These are phyloP conservation scores for Ogataea henricii DNA, from an alignment of 805 yeast genomes.

Conservation along the genomic window DNA sequence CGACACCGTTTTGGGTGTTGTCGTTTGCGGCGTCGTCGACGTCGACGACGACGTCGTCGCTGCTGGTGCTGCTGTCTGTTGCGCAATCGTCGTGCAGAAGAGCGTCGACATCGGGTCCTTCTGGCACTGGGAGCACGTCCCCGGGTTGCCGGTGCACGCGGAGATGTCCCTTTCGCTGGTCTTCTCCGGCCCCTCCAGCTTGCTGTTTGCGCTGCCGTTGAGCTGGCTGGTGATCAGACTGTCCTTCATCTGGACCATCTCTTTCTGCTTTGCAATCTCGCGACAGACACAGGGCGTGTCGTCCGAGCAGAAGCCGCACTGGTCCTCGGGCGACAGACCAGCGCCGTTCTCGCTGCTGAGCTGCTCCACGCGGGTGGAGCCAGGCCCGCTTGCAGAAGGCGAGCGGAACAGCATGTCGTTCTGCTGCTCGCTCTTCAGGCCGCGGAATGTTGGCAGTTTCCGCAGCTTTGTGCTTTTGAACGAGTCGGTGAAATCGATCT, in stretches of 20 bases:
- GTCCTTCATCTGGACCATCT: constrained; percentile 26
- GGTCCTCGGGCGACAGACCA: constrained; percentile 49
- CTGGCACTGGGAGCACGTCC: constrained; percentile 82
- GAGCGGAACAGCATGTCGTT: constrained; percentile 30
- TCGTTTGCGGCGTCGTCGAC: constrained; percentile 20
- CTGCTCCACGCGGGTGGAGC: constrained; percentile 23
- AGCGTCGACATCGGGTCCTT: constrained; percentile 84
- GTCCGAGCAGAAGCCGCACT: constrained; percentile 93
- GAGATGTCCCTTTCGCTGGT: constrained; percentile 24
- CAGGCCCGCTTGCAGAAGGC: constrained; percentile 20
- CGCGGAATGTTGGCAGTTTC: constrained; percentile 26
- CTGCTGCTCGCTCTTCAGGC: constrained; percentile 19
- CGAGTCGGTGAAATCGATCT: constrained; percentile 59
- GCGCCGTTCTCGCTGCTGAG: constrained; percentile 43
- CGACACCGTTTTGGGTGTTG: too few species aligned
- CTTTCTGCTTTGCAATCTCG: constrained; percentile 61
- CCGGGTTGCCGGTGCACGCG: constrained; percentile 86
- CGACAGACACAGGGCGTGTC: constrained; percentile 91
- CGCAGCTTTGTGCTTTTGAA: constrained; percentile 35
- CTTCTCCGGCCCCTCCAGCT: constrained; percentile 6
- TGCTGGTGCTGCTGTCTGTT: constrained; percentile 11
- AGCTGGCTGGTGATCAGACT: constrained; percentile 23
- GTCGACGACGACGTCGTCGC: constrained; percentile 2
- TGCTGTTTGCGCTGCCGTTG: too few species aligned
- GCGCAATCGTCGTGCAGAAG: constrained; percentile 84